These are phyloP conservation scores for Glebionis coronaria DNA, from an alignment of 129 eudicot species.

Conservation along the genomic window DNA sequence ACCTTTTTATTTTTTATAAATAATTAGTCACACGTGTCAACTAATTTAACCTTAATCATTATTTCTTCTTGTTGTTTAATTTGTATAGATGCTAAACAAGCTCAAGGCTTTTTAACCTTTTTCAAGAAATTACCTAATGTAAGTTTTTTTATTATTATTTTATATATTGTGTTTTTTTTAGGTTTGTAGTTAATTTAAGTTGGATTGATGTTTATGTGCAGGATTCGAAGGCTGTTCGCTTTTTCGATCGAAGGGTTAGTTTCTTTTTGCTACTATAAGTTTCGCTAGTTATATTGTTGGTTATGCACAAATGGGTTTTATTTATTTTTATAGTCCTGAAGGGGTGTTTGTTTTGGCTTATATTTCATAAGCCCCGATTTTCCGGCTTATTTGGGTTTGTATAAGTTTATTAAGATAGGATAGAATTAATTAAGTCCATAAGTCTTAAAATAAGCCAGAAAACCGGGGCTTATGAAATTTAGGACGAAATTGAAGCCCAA, in stretches of 20 bases:
- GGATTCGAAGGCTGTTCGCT: conserved; percentile 83
- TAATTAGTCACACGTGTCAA: too few relatives aligned
- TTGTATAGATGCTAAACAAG: conserved; percentile 74
- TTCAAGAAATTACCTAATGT: conserved; percentile 78
- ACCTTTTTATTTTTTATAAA: not conserved
- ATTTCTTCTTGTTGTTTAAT: not conserved
- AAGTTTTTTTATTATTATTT: conserved; percentile 16
- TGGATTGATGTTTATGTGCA: conserved; percentile 25
- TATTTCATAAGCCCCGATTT: too few relatives aligned
- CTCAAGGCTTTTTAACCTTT: conserved; percentile 94
- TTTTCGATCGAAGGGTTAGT: conserved; percentile 91
- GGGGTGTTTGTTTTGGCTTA: too few relatives aligned
- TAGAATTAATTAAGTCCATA: too few relatives aligned
- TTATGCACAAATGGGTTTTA: too few relatives aligned
- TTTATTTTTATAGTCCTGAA: too few relatives aligned
- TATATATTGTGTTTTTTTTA: not conserved
- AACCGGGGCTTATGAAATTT: too few relatives aligned
- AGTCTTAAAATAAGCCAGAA: too few relatives aligned
- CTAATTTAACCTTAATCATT: not conserved
- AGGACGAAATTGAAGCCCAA: too few relatives aligned
- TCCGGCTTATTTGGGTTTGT: too few relatives aligned
- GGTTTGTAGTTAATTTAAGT: not conserved
- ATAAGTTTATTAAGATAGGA: too few relatives aligned
- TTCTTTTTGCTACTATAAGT: not conserved
- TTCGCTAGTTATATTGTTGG: not conserved